phyloP scores from a whole-genome alignment of 148 eudicot genomes.

The Rhododendron williamsianum region DNA sequence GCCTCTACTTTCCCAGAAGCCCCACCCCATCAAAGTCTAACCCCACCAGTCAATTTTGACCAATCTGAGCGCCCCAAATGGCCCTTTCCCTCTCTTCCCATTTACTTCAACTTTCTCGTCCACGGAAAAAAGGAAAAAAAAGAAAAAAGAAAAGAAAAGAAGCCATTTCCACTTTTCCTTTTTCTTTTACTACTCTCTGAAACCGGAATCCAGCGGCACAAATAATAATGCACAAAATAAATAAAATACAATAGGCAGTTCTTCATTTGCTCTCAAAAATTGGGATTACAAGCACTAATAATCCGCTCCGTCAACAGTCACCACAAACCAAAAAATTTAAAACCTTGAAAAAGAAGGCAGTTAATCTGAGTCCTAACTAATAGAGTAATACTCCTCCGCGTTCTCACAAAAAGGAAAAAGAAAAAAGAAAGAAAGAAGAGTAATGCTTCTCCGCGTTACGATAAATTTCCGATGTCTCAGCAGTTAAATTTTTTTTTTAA shows the following conservation, averaged over 20 bases:
- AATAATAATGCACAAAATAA: too few species aligned
- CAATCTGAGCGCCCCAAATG: background rate
- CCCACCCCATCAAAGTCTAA: background rate
- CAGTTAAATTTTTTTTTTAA: background rate
- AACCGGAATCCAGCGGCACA: background rate
- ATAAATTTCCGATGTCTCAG: background rate
- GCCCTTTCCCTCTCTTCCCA: background rate
- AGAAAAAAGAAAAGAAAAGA: background rate
- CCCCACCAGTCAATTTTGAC: background rate
- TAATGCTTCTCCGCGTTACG: background rate
- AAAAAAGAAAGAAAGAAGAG: background rate
- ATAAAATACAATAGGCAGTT: background rate
- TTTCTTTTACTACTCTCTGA: background rate
- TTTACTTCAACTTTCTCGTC: background rate
- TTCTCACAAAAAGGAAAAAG: background rate
- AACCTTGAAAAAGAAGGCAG: background rate
- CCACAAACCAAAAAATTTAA: background rate
- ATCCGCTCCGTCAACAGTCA: slow-evolving; percentile 3
- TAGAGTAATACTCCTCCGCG: background rate
- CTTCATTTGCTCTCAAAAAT: slow-evolving; percentile 5
- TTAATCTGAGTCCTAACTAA: background rate
- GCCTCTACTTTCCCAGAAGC: background rate
- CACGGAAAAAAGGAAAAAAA: background rate
- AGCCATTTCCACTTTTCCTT: background rate
- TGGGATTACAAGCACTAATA: slow-evolving; percentile 15